These are phyloP conservation scores for Boletus coffeatus DNA, from an alignment of 1,284 basidiomycete species.

Conservation along the genomic window DNA sequence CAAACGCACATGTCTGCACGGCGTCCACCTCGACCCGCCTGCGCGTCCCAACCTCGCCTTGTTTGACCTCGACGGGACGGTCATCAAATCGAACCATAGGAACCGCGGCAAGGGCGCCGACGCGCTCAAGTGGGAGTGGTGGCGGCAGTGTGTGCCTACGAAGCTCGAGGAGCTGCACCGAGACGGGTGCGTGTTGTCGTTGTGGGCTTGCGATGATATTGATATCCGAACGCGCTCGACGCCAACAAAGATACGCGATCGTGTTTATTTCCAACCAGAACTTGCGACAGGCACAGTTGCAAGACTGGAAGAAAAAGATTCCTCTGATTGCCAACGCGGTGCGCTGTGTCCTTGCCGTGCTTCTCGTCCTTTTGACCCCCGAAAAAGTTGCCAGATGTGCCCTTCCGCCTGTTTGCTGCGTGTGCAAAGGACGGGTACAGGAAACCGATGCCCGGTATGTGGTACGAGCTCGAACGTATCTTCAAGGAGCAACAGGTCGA, in stretches of 20 bases:
- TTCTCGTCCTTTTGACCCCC: background rate
- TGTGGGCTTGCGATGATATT: background rate
- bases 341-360: slow-evolving; percentile 23
- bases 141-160: slow-evolving; percentile 59
- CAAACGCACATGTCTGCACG: slow-evolving; percentile 58
- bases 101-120: slow-evolving; percentile 35
- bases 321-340: slow-evolving; percentile 64
- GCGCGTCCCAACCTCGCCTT: slow-evolving; percentile 59
- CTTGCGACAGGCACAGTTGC: slow-evolving; percentile 42
- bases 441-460: slow-evolving; percentile 92
- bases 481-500: slow-evolving; percentile 51
- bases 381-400: slow-evolving; percentile 50
- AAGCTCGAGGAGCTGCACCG: slow-evolving; percentile 57
- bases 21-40: slow-evolving; percentile 47
- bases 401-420: slow-evolving; percentile 80
- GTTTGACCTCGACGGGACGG: slow-evolving; percentile 86
- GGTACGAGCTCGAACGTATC: slow-evolving; percentile 62
- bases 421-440: slow-evolving; percentile 69
- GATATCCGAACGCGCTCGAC: background rate
- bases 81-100: slow-evolving; percentile 64
- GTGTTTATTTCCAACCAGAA: slow-evolving; percentile 81
- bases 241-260: slow-evolving; percentile 50
- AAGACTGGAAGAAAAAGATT: slow-evolving; percentile 75
- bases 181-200: slow-evolving; percentile 45
- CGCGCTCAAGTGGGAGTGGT: slow-evolving; percentile 69